A percentile compares a stretch with the other conserved stretches of the same genome.
Conservation (phyloP, 2,329 filamentous ascomycete genomes). For the Alternaria conjuncta region DNA sequence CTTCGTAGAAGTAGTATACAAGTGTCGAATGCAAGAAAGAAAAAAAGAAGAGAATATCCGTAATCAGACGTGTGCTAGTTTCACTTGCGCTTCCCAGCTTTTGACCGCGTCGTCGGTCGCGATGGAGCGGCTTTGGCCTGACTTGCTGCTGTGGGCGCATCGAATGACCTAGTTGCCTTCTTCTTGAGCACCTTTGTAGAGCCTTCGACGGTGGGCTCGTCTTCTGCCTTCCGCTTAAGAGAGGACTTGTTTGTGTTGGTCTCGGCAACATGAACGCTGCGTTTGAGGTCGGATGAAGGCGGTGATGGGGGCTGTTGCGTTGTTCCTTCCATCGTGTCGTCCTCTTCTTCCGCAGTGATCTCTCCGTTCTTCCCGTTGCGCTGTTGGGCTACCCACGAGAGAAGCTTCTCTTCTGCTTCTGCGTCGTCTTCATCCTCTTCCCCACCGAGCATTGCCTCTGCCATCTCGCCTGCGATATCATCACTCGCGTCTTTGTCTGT, state of each 20-base stretch:
- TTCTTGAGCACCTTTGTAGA: slow-evolving; percentile 33
- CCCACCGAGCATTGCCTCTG: slow-evolving; percentile 50
- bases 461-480: slow-evolving; percentile 52
- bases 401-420: slow-evolving; percentile 37
- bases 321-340: slow-evolving; percentile 8
- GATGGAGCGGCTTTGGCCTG: slow-evolving; percentile 32
- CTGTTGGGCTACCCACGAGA: slow-evolving; percentile 44
- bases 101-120: slow-evolving; percentile 18
- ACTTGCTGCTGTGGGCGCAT: slow-evolving; percentile 47
- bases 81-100: not conserved
- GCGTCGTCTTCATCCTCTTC: slow-evolving; percentile 40
- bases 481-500: slow-evolving; percentile 50
- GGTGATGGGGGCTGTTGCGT: slow-evolving; percentile 25
- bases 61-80: not conserved
- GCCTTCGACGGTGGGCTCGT: slow-evolving; percentile 17
- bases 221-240: slow-evolving; percentile 44
- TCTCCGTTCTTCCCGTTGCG: slow-evolving; percentile 15
- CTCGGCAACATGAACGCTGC: slow-evolving; percentile 12
- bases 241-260: slow-evolving; percentile 17
- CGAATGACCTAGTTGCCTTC: slow-evolving; percentile 39
- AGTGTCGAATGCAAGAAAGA: not conserved
- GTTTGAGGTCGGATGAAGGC: slow-evolving; percentile 30
- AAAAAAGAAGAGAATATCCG: not conserved
- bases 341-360: slow-evolving; percentile 12
- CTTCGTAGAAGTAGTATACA: not conserved